These are phyloP conservation scores for Acanthamoeba culbertsoni DNA, from an alignment of 208 protist genomes.

Conservation along the genomic window DNA sequence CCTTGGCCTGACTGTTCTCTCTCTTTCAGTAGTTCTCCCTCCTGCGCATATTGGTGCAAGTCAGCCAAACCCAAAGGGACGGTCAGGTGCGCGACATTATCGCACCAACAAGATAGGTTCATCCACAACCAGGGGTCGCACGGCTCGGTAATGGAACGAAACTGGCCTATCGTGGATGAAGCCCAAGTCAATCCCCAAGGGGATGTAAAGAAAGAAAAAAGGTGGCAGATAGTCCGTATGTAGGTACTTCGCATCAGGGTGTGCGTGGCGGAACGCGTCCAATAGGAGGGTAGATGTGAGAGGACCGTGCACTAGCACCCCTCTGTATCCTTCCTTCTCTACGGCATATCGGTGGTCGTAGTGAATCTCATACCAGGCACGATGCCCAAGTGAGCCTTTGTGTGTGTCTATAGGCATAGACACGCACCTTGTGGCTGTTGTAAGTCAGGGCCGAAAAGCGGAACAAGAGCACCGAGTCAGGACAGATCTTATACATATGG, in stretches of 20 bases:
- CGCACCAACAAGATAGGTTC: not conserved
- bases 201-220: not conserved
- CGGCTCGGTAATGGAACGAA: constrained; percentile 4
- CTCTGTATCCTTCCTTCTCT: not conserved
- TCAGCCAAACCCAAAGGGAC: too few relatives aligned
- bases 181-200: not conserved
- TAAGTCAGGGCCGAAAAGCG: constrained; percentile 19
- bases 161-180: not conserved
- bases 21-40: too few relatives aligned
- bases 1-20: too few relatives aligned
- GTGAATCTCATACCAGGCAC: too few relatives aligned
- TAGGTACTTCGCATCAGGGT: not conserved
- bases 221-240: not conserved
- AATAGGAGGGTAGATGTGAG: not conserved
- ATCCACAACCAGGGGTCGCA: not conserved
- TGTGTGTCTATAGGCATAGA: too few relatives aligned
- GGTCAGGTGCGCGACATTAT: too few relatives aligned
- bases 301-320: not conserved
- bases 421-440: constrained; percentile 38
- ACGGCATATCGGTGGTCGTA: not conserved
- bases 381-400: too few relatives aligned
- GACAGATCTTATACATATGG: too few relatives aligned
- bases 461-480: not conserved
- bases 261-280: not conserved
- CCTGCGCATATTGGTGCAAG: too few relatives aligned